Conservation (phyloP, 2,329 filamentous ascomycete species). For the Sporothrix mexicana region DNA sequence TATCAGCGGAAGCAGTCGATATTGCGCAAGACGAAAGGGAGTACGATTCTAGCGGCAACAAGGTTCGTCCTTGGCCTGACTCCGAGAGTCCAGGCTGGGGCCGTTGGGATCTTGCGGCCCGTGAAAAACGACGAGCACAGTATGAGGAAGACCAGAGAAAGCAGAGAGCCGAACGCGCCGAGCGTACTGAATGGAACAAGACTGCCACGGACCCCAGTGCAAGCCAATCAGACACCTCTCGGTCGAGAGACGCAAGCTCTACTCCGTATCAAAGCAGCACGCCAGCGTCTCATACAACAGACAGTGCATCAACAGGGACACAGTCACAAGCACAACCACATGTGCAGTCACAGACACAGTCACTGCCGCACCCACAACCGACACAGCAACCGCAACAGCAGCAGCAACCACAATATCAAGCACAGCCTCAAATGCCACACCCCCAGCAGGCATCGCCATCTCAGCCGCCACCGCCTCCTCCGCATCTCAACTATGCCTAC, state of each 20-base stretch:
- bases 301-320: not conserved
- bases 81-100: constrained; percentile 19
- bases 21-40: not conserved
- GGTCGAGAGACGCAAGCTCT: not conserved
- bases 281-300: constrained; percentile 16
- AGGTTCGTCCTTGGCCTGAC: not conserved
- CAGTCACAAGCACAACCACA: not conserved
- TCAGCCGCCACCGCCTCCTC: not conserved
- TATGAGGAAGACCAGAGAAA: not conserved
- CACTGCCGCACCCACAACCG: not conserved
- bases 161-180: constrained; percentile 2
- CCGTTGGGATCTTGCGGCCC: constrained; percentile 25
- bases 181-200: not conserved
- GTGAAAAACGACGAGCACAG: not conserved
- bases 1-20: constrained; percentile 38
- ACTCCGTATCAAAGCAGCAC: constrained; percentile 1
- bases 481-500: constrained; percentile 30
- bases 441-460: not conserved
- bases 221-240: constrained; percentile 1
- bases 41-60: constrained; percentile 5
- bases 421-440: too few species aligned
- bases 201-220: not conserved
- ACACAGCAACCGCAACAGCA: not conserved
- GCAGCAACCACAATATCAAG: not conserved
- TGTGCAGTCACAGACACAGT: not conserved